Base-by-base conservation (phyloP, 108 stramenopile genomes). In the Skeletonema potamos region DNA sequence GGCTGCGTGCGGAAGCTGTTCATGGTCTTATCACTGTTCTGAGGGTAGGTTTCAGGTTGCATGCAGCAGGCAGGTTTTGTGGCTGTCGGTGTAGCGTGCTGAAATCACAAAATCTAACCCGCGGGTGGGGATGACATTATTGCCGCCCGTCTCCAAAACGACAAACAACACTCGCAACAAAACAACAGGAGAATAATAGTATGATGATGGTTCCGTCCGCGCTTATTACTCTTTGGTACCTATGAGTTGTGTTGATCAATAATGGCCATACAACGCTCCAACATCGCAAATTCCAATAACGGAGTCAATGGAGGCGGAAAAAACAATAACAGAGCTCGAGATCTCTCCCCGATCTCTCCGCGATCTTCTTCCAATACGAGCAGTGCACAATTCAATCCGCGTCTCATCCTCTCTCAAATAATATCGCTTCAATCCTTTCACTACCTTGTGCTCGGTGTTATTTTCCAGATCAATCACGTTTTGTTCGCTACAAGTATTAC, bases 381-480 rank as follows among this genome's bases (percentile, higher is more conserved):
- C 33, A 15, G 58, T 15, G 70, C 72, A 0, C 70, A 71, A 67
- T 85, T 85, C 69, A 85, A 85, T 43, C 84, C 84, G 24, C 62
- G 70, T 17, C 77, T 85, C 9, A 85, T 85, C 9, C 63, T 84
- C 29, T 76, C 83, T 13, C 92, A 92, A 65, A 92, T 92, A 30
- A 74, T 88, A 15, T 74, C 86, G 10, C 75, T 92, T 39, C 93
- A 94, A 68, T 91, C 87, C 39, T 87, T 87, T 43, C 93, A 94
- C 29, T 94, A 94, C 73, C 28, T 91, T 2, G 44, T 88, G 17
- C 85, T 91, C 11, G 87, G 84, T 5, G 34, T 90, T 33, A 65
- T 85, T 20, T 84, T 94, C 46, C 86, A 91, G 67, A 64, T 89
- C 55, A 94, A 94, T 66, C 72, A 86, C 30, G 62, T 91, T 1